Evolutionary conservation across 2,329 filamentous ascomycete genomes (phyloP), one percentile per base, ranked within the genome.

Genomic region (Clarireedia sp.): DNA sequence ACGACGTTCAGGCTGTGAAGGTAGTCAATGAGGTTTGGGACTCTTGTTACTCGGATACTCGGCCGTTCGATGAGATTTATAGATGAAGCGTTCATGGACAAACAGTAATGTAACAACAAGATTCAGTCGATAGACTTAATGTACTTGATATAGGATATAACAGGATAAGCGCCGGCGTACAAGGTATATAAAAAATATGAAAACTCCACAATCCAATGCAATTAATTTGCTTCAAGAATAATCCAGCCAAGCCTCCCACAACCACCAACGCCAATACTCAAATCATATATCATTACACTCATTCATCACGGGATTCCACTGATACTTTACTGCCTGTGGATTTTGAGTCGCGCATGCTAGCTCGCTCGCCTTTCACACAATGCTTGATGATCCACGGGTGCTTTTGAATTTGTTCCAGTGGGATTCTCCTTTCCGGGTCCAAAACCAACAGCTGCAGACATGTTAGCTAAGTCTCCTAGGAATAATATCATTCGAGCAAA

Each of bases 1-100:
- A 95, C 71, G 85, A 95, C 65, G 83, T 85, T 14, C 89, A 97
- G 63, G 94, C 94, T 3, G 81, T 83, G 51, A 89, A 87, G 73
- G 85, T 95, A 24, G 90, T 99, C 56, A 94, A 97, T 72, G 86
- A 95, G 72, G 94, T 99, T n/a, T 99, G 92, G 90, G 91, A 96
- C 63, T 96, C 90, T 65, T 99, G 94, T 71, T 99, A 95, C 70
- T 76, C 82, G 51, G 94, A 99, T 72, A 97, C 92, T 3, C 78
- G 94, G 67, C 94, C 94, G 2, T 99, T 99, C 72, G 90, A 97
- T 70, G 92, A 97, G 70, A 90, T 99, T 52, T 99, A 96, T 71
- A 85, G 89, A 70, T 92, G 70, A 74, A 47, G 38, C 56, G 36
- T 37, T 38, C 26, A 55, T 38, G 38, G 17, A 33, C 14, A 48